Evolutionary conservation across 2,329 filamentous ascomycete genomes (phyloP).

Genomic region (Xylariaceae sp.): DNA sequence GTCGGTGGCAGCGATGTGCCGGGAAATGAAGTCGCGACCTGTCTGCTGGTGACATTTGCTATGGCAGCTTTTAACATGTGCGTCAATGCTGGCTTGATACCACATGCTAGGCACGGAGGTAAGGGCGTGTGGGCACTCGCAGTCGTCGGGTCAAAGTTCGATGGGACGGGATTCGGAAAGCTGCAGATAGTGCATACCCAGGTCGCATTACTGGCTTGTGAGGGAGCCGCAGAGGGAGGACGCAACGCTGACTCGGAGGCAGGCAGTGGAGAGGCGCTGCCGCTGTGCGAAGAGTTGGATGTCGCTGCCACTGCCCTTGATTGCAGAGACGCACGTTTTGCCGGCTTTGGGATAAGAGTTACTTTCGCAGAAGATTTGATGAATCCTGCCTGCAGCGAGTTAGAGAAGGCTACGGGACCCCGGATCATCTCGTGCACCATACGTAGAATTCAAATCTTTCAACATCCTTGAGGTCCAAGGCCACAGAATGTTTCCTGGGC

Average conservation of each 20-base stretch:
- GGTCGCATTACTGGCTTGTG: conserved; percentile 60
- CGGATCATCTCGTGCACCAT: conserved; percentile 20
- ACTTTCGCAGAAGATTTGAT: conserved; percentile 94
- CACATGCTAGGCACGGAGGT: conserved; percentile 86
- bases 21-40: conserved; percentile 13
- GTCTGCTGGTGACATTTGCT: conserved; percentile 58
- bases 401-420: neutral
- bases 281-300: conserved; percentile 41
- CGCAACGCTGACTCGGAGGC: conserved; percentile 31
- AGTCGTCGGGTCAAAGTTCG: conserved; percentile 84
- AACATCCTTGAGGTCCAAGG: conserved; percentile 84
- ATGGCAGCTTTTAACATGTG: conserved; percentile 86
- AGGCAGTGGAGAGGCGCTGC: conserved; percentile 31
- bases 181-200: conserved; percentile 97
- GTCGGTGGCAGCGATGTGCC: conserved; percentile 13
- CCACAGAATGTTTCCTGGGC: conserved; percentile 77
- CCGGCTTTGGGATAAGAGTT: conserved; percentile 77
- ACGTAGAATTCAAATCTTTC: conserved; percentile 89
- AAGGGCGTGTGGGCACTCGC: conserved; percentile 76
- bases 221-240: conserved; percentile 39
- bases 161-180: conserved; percentile 87
- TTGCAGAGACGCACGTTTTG: conserved; percentile 60
- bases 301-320: conserved; percentile 46
- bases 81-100: conserved; percentile 83
- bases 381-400: conserved; percentile 67